phyloP scores from a whole-genome alignment of 371 early-diverging fungal species.

The Syncephalis plumigaleata region DNA sequence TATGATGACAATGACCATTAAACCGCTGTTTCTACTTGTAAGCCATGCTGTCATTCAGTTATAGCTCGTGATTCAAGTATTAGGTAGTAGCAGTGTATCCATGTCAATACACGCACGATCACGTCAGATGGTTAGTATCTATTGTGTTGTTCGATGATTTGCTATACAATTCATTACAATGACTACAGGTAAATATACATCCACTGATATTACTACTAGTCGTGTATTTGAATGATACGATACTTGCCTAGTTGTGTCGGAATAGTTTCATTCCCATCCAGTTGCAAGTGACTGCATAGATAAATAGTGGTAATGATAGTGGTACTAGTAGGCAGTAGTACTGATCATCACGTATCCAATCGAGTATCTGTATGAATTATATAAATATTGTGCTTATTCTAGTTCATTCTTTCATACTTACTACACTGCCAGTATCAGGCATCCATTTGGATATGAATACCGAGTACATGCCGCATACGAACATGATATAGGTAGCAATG shows the following conservation, averaged over 20 bases:
- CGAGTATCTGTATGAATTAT: slow-evolving; percentile 23
- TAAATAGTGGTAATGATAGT: slow-evolving; percentile 53
- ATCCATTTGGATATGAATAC: slow-evolving; percentile 50
- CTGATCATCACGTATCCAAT: slow-evolving; percentile 57
- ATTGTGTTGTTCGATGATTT: too few species aligned
- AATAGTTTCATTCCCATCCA: slow-evolving; percentile 94
- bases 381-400: neutral
- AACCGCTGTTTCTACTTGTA: too few species aligned
- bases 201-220: too few species aligned
- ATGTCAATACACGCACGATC: too few species aligned
- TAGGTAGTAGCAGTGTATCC: too few species aligned
- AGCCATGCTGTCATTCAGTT: too few species aligned
- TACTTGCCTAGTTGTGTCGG: slow-evolving; percentile 44
- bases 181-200: too few species aligned
- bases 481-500: slow-evolving; percentile 31
- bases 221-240: too few species aligned
- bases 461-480: slow-evolving; percentile 41
- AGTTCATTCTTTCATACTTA: slow-evolving; percentile 5
- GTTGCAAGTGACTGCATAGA: slow-evolving; percentile 72
- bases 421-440: slow-evolving; percentile 45
- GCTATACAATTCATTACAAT: too few species aligned
- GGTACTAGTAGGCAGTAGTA: slow-evolving; percentile 77
- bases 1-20: too few species aligned
- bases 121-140: too few species aligned
- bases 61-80: too few species aligned